These are phyloP conservation scores for Clathrus columnatus DNA, from an alignment of 768 basidiomycete genomes.

Conservation along the genomic window DNA sequence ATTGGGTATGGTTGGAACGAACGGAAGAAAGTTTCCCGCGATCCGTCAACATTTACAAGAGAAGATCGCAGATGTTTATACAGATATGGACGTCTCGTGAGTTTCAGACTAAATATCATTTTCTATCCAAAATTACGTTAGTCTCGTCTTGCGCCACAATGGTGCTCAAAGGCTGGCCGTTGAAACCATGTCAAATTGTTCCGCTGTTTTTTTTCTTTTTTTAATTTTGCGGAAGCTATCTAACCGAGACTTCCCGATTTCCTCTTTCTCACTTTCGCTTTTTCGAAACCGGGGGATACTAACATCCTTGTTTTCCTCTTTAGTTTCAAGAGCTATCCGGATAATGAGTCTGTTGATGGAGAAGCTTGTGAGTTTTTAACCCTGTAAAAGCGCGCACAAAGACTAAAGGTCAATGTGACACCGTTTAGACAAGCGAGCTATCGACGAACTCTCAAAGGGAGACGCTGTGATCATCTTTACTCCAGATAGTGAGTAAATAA, in stretches of 20 bases:
- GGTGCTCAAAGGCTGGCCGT: too few relatives aligned
- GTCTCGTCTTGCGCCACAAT: not conserved
- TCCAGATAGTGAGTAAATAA: conserved; percentile 60
- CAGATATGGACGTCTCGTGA: conserved; percentile 77
- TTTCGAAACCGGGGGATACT: too few relatives aligned
- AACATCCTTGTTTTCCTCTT: not conserved
- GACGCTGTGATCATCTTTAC: conserved; percentile 93
- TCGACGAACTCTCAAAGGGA: conserved; percentile 67
- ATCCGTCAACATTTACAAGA: conserved; percentile 73
- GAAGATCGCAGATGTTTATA: conserved; percentile 80
- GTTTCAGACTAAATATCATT: conserved; percentile 18
- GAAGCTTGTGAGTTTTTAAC: conserved; percentile 62
- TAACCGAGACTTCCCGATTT: too few relatives aligned
- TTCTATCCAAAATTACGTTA: not conserved
- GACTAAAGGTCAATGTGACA: not conserved
- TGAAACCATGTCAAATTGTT: too few relatives aligned
- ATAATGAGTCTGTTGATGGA: conserved; percentile 56
- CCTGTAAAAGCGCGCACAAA: conserved; percentile 13
- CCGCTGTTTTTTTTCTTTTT: not conserved
- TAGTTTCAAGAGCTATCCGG: conserved; percentile 76
- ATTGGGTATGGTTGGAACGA: conserved; percentile 84
- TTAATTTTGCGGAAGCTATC: not conserved
- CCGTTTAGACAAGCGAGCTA: conserved; percentile 66
- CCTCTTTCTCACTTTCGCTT: not conserved
- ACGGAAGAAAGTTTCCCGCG: conserved; percentile 79